Percentiles rank a stretch among this genome's conserved stretches.
Conservation (phyloP, 164 flowering plant genomes). For the Echeveria elegans region DNA sequence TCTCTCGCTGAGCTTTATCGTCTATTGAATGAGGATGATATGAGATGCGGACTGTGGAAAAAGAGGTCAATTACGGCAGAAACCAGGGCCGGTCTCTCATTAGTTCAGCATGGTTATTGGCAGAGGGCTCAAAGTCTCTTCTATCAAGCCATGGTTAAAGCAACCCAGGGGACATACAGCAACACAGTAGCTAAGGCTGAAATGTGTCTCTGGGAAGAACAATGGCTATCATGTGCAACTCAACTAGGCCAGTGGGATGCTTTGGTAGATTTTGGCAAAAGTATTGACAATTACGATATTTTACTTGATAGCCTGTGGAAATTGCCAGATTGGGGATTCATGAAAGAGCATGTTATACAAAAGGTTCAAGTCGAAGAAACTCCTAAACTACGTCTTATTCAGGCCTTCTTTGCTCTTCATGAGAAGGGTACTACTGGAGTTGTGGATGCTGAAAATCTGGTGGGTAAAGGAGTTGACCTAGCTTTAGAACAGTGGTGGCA, state of each 20-base stretch:
- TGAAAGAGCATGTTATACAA: constrained; percentile 79
- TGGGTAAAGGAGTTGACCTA: constrained; percentile 86
- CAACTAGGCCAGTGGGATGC: constrained; percentile 97
- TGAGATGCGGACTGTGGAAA: constrained; percentile 98
- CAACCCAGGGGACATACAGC: constrained; percentile 98
- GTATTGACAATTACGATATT: constrained; percentile 72
- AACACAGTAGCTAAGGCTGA: constrained; percentile 97
- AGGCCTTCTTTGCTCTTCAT: constrained; percentile 85
- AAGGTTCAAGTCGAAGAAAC: constrained; percentile 93
- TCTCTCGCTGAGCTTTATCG: constrained; percentile 97
- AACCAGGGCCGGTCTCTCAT: constrained; percentile 89
- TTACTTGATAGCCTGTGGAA: constrained; percentile 88
- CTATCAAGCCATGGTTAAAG: constrained; percentile 94
- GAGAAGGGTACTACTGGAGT: constrained; percentile 77
- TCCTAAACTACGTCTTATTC: constrained; percentile 71
- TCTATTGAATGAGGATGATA: constrained; percentile 92
- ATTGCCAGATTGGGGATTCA: constrained; percentile 73
- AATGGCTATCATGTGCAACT: constrained; percentile 86
- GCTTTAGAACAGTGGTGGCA: constrained; percentile 96
- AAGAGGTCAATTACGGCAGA: constrained; percentile 84
- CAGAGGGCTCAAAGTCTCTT: constrained; percentile 93
- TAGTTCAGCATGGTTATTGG: constrained; percentile 99
- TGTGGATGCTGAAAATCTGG: constrained; percentile 75
- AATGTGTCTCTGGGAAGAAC: constrained; percentile 99
- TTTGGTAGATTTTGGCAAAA: constrained; percentile 73